These are phyloP conservation scores for Aspergillus amoenus DNA, from an alignment of 2,329 filamentous ascomycete genomes.

Conservation along the genomic window DNA sequence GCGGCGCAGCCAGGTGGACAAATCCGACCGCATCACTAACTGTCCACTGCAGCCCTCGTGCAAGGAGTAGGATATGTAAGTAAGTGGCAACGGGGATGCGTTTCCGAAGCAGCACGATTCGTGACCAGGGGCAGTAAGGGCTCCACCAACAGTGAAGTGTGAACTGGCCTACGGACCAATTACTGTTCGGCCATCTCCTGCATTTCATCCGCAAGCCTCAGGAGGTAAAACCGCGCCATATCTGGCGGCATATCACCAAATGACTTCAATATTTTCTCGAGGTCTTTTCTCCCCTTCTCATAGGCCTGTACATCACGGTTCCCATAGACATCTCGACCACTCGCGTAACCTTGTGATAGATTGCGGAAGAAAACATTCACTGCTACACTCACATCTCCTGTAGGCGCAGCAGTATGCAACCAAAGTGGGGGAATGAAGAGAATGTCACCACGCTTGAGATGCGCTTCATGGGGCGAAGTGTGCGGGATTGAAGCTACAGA, in stretches of 20 bases:
- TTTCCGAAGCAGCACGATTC: neutral
- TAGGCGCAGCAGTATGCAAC: conserved; percentile 65
- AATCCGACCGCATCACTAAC: neutral
- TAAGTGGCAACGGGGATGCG: neutral
- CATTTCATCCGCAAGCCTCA: conserved; percentile 70
- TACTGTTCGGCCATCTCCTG: conserved; percentile 30
- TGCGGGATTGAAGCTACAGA: conserved; percentile 56
- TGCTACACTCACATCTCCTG: conserved; percentile 62
- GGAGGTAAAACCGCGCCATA: conserved; percentile 72
- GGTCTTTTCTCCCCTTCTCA: conserved; percentile 73
- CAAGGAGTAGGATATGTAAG: neutral
- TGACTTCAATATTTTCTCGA: conserved; percentile 59
- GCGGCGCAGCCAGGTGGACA: neutral
- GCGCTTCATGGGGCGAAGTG: conserved; percentile 66
- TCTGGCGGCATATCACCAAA: conserved; percentile 59
- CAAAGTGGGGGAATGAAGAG: conserved; percentile 81
- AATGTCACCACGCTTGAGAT: conserved; percentile 69
- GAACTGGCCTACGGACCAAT: neutral
- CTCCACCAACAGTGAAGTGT: neutral
- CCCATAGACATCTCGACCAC: conserved; percentile 80
- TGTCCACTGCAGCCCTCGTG: neutral
- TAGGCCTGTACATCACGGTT: conserved; percentile 83
- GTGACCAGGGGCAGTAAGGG: neutral
- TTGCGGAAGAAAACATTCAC: conserved; percentile 89
- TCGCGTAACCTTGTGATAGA: conserved; percentile 65